Percentiles rank a stretch among this genome's conserved stretches.
phyloP scores from a whole-genome alignment of 805 yeast genomes.

The Brettanomyces custersianus region DNA sequence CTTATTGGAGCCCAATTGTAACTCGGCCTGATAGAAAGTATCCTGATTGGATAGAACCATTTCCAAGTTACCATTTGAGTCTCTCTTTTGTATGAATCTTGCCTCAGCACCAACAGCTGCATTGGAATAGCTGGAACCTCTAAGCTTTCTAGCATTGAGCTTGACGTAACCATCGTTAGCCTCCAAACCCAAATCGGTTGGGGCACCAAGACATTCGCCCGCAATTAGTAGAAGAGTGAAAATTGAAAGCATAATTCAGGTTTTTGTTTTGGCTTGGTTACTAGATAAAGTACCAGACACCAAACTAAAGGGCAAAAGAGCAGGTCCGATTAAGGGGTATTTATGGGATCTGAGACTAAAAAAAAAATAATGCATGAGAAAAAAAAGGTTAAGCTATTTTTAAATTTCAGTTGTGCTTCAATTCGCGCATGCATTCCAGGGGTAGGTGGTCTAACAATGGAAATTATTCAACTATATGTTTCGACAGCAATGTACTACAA shows the following conservation, averaged over 20 bases:
- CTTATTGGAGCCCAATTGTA: slow-evolving; percentile 47
- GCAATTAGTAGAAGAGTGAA: background rate
- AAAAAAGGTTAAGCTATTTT: too few relatives aligned
- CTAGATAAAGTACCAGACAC: too few relatives aligned
- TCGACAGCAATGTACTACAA: too few relatives aligned
- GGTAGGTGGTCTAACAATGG: too few relatives aligned
- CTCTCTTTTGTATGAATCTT: slow-evolving; percentile 16
- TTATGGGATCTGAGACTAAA: too few relatives aligned
- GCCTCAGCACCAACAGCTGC: slow-evolving; percentile 12
- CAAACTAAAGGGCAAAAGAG: too few relatives aligned
- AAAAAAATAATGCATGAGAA: too few relatives aligned
- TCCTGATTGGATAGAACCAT: slow-evolving; percentile 29
- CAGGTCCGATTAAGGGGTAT: too few relatives aligned
- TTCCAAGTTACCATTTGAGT: slow-evolving; percentile 18
- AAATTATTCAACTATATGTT: too few relatives aligned
- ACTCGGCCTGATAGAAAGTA: slow-evolving; percentile 36
- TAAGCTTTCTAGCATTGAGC: slow-evolving; percentile 13
- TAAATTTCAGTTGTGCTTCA: too few relatives aligned
- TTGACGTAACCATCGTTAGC: slow-evolving; percentile 14
- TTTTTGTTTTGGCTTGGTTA: background rate
- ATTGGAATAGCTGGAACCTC: slow-evolving; percentile 11
- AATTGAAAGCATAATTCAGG: background rate
- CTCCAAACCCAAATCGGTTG: too few relatives aligned
- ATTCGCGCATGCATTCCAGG: too few relatives aligned
- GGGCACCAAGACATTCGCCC: background rate